phyloP scores from a whole-genome alignment of 169 alveolate species.

The Eimeria falciformis region DNA sequence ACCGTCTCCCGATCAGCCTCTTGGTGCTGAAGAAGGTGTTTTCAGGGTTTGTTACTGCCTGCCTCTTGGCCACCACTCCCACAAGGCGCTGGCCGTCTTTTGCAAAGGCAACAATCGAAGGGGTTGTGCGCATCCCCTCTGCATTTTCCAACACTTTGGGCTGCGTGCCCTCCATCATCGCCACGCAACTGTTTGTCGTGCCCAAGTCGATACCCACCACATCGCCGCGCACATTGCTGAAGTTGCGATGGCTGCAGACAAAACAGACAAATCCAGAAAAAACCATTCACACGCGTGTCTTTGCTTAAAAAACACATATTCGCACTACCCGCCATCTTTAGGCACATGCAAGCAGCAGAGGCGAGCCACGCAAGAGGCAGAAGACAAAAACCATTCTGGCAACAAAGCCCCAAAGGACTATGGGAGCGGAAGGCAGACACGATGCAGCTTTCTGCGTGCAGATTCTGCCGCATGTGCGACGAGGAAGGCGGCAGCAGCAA shows the following conservation, averaged over 20 bases:
- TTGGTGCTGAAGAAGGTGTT: slow-evolving; percentile 98
- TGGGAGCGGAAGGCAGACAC: no score
- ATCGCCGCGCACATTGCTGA: slow-evolving; percentile 75
- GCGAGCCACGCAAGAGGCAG: neutral
- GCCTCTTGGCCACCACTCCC: slow-evolving; percentile 98
- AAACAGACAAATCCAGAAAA: neutral
- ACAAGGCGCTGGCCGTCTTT: slow-evolving; percentile 96
- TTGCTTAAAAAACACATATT: no score
- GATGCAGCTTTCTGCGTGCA: neutral
- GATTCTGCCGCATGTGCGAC: no score
- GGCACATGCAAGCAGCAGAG: neutral
- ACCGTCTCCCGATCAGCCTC: slow-evolving; percentile 97
- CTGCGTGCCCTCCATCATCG: slow-evolving; percentile 95
- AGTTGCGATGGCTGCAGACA: slow-evolving; percentile 68
- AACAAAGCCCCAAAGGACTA: no score
- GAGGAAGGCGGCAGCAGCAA: no score
- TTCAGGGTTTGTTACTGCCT: slow-evolving; percentile 94
- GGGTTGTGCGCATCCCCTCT: slow-evolving; percentile 99
- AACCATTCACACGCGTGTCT: neutral
- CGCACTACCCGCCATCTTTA: neutral
- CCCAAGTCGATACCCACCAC: slow-evolving; percentile 99
- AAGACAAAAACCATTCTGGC: no score
- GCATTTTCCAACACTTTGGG: slow-evolving; percentile 98
- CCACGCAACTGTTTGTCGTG: slow-evolving; percentile 99
- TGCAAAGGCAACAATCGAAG: slow-evolving; percentile 99